Percentiles rank a stretch among this genome's conserved stretches.
These are phyloP conservation scores for Leccinum boreale DNA, from an alignment of 768 basidiomycete genomes.

Conservation along the genomic window DNA sequence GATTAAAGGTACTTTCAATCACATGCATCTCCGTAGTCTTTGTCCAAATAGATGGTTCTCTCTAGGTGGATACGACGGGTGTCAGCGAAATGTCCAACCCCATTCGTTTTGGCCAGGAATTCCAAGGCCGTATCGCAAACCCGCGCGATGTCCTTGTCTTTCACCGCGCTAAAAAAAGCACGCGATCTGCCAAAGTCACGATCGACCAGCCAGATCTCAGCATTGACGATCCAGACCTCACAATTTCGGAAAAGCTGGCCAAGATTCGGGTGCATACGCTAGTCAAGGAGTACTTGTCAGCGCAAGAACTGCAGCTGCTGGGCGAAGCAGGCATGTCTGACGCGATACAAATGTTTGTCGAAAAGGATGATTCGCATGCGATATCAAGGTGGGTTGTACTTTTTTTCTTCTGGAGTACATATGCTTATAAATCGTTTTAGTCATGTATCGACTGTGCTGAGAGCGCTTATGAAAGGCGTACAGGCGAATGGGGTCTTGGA, in stretches of 20 bases:
- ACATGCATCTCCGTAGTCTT: background rate
- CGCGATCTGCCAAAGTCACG: constrained; percentile 49
- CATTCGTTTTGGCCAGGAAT: constrained; percentile 94
- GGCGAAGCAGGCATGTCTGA: constrained; percentile 90
- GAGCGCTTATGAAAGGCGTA: constrained; percentile 63
- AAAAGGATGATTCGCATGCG: constrained; percentile 95
- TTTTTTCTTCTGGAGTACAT: background rate
- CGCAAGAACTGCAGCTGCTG: constrained; percentile 89
- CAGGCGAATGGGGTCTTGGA: constrained; percentile 60
- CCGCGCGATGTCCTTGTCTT: constrained; percentile 92
- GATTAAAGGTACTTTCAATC: constrained; percentile 60
- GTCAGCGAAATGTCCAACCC: constrained; percentile 93
- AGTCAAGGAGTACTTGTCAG: constrained; percentile 87
- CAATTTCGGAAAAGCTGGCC: constrained; percentile 66
- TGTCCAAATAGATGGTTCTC: background rate
- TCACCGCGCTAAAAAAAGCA: constrained; percentile 69
- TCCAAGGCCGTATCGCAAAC: constrained; percentile 87
- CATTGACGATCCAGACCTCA: constrained; percentile 72
- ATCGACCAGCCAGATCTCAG: constrained; percentile 78
- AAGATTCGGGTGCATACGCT: constrained; percentile 85
- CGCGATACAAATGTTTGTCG: constrained; percentile 93
- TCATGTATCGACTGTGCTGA: constrained; percentile 61
- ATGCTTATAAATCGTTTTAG: constrained; percentile 34
- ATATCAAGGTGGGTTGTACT: constrained; percentile 69
- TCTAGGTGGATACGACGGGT: constrained; percentile 84